These are phyloP conservation scores for Phytophthora rubi DNA, from an alignment of 352 stramenopile species.

Conservation along the genomic window DNA sequence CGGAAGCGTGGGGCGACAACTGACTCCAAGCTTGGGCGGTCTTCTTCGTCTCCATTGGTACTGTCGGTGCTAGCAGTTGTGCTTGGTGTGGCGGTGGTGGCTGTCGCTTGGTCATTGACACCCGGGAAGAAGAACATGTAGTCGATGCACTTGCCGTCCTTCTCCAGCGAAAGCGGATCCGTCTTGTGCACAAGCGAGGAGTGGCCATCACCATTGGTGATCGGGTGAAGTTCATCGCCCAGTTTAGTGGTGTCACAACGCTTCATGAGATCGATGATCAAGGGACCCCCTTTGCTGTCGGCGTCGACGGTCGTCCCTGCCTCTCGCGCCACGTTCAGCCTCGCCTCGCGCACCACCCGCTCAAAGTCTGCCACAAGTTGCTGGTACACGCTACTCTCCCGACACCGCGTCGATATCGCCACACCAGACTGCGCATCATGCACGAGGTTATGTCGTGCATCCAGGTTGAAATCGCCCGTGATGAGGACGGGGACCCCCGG, in stretches of 20 bases:
- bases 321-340: constrained; percentile 30
- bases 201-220: constrained; percentile 86
- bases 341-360: constrained; percentile 41
- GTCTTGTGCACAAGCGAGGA: constrained; percentile 58
- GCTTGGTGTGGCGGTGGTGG: constrained; percentile 2
- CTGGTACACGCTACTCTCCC: constrained; percentile 68
- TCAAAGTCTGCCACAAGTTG: constrained; percentile 60
- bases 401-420: constrained; percentile 46
- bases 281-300: constrained; percentile 12
- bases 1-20: constrained; percentile 33
- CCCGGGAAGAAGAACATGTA: constrained; percentile 82
- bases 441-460: constrained; percentile 72
- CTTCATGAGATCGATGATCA: constrained; percentile 79
- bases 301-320: constrained; percentile 16
- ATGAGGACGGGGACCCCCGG: constrained; percentile 67
- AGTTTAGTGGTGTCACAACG: constrained; percentile 58
- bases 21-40: constrained; percentile 26
- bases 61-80: constrained; percentile 17
- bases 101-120: constrained; percentile 31
- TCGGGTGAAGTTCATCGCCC: constrained; percentile 58
- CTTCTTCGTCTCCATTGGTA: constrained; percentile 28
- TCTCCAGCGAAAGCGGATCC: constrained; percentile 51
- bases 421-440: constrained; percentile 40
- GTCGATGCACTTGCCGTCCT: constrained; percentile 87
- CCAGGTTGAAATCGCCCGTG: constrained; percentile 84